Evolutionary conservation across 1,284 basidiomycete species (phyloP).

Genomic region (Sporisorium exsertum): DNA sequence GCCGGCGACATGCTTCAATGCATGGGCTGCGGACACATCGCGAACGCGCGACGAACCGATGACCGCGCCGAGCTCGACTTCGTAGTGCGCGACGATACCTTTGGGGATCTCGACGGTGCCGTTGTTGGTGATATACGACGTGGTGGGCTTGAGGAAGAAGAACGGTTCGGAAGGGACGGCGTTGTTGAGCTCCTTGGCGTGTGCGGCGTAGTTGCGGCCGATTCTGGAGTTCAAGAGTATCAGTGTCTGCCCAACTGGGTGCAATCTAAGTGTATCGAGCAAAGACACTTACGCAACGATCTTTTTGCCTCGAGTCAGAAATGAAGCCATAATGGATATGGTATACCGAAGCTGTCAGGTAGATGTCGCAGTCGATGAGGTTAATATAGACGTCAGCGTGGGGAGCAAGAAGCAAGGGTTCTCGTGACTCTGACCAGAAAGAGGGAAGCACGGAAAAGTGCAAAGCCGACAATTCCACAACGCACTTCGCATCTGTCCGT

Average conservation of each 20-base stretch:
- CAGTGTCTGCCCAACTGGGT: neutral
- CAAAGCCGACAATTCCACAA: slow-evolving; percentile 40
- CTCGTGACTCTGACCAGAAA: neutral
- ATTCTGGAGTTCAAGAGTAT: slow-evolving; percentile 45
- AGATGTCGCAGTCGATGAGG: neutral
- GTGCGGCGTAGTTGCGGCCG: slow-evolving; percentile 75
- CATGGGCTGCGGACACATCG: slow-evolving; percentile 80
- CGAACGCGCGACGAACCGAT: slow-evolving; percentile 83
- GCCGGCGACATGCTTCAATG: slow-evolving; percentile 85
- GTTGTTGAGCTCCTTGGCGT: slow-evolving; percentile 92
- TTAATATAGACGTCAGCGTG: slow-evolving; percentile 6
- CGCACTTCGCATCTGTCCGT: neutral
- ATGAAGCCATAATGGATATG: slow-evolving; percentile 30
- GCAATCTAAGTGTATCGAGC: neutral
- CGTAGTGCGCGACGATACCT: slow-evolving; percentile 87
- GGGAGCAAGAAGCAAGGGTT: neutral
- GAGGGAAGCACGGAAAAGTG: neutral
- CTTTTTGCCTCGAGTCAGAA: slow-evolving; percentile 51
- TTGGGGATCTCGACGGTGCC: slow-evolving; percentile 86
- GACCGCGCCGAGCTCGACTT: slow-evolving; percentile 97
- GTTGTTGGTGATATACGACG: slow-evolving; percentile 82
- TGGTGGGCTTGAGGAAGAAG: slow-evolving; percentile 97
- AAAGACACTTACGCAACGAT: slow-evolving; percentile 49
- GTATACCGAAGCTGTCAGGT: neutral
- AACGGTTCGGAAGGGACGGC: slow-evolving; percentile 92